phyloP scores from a whole-genome alignment of 352 stramenopile species.

The Pilasporangium apinafurcum region DNA sequence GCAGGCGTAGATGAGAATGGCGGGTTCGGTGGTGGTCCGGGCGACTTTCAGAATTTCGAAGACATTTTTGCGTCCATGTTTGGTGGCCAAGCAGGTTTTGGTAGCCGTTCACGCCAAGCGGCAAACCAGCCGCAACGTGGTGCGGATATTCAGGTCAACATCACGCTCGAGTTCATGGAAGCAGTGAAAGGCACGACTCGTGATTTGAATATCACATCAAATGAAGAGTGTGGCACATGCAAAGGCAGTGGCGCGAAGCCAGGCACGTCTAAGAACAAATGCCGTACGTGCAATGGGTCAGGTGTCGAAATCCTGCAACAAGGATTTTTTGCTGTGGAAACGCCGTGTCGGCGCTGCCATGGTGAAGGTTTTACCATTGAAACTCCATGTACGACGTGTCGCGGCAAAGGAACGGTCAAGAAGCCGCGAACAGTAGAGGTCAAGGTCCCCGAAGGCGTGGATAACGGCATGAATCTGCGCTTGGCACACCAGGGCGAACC shows the following conservation, averaged over 20 bases:
- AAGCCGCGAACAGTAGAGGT: conserved; percentile 92
- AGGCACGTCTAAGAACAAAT: conserved; percentile 77
- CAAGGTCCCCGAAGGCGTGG: conserved; percentile 93
- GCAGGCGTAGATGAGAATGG: conserved; percentile 90
- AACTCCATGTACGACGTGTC: conserved; percentile 73
- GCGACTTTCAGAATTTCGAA: conserved; percentile 79
- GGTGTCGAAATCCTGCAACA: conserved; percentile 85
- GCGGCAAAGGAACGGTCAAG: conserved; percentile 73
- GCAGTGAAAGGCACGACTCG: conserved; percentile 90
- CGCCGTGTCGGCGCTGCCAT: conserved; percentile 74
- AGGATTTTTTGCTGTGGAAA: conserved; percentile 88
- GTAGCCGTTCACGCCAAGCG: conserved; percentile 51
- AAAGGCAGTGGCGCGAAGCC: conserved; percentile 78
- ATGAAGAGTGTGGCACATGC: conserved; percentile 76
- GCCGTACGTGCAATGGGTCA: conserved; percentile 72
- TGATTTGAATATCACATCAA: conserved; percentile 78
- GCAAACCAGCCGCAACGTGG: conserved; percentile 82
- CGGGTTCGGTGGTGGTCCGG: conserved; percentile 46
- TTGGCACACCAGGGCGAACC: conserved; percentile 90
- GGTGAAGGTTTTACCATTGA: conserved; percentile 82
- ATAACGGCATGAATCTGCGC: conserved; percentile 95
- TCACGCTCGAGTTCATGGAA: conserved; percentile 93
- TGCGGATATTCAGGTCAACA: conserved; percentile 92
- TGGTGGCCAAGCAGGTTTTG: conserved; percentile 54
- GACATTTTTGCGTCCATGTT: conserved; percentile 89